These are phyloP conservation scores for Pichia sp. DNA, from an alignment of 1,139 yeast species.

Conservation along the genomic window DNA sequence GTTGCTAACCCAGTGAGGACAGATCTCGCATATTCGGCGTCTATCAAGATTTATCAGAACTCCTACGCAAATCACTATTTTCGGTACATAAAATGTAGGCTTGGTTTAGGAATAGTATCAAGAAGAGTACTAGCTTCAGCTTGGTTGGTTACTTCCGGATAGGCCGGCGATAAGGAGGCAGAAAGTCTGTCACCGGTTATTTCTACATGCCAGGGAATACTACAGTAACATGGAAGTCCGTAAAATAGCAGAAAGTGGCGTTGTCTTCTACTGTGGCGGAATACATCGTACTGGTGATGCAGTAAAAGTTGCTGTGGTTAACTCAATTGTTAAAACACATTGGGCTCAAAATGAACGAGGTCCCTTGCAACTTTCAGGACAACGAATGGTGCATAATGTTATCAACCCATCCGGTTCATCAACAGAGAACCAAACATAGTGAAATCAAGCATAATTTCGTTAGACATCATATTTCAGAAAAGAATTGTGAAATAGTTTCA, in stretches of 20 bases:
- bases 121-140: too few species aligned
- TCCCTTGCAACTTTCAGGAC: background rate
- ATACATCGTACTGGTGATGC: conserved; percentile 7
- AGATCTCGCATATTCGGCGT: conserved; percentile 5
- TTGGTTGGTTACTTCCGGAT: too few species aligned
- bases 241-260: background rate
- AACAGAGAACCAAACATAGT: conserved; percentile 1
- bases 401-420: background rate
- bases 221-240: conserved; percentile 6
- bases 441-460: conserved; percentile 1
- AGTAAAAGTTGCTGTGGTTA: background rate
- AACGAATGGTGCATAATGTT: background rate
- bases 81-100: background rate
- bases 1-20: conserved; percentile 6
- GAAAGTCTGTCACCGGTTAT: conserved; percentile 3
- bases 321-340: background rate
- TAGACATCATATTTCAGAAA: background rate
- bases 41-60: conserved; percentile 4
- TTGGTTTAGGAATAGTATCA: background rate
- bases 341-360: background rate
- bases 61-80: conserved; percentile 2
- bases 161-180: conserved; percentile 1
- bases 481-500: background rate
- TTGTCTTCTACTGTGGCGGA: conserved; percentile 7
- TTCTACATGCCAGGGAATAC: conserved; percentile 2